Base-by-base conservation (phyloP, 805 yeast genomes). In the Saccharomycopsis microspora region DNA sequence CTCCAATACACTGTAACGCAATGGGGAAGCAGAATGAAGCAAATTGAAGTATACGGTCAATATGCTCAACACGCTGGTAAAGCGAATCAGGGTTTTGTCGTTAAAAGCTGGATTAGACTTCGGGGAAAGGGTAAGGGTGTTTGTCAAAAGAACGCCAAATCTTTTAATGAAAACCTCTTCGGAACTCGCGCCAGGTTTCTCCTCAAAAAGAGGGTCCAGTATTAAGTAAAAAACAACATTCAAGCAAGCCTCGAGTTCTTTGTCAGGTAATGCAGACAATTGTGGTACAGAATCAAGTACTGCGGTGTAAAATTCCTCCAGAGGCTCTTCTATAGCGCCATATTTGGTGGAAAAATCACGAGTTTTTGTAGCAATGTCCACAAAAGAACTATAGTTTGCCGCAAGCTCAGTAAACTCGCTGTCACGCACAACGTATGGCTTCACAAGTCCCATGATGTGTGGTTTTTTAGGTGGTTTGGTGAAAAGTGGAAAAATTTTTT, bases 1-100 rank as follows among this genome's bases (percentile, higher is more conserved):
- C 5, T 39, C 27, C 42, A 52, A 52, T 29, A 49, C 49, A 27
- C 29, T 34, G 4, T n/a, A 32, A 45, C 54, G 45, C 11, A 52
- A 43, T 10, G 28, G n/a, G 9, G 48, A 44, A 8, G n/a, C 28
- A 27, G 41, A 31, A 30, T 45, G 42, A 27, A 52, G 41, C 36
- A 50, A 47, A 32, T 52, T 52, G 50, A 52, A 52, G 41, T 47
- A 49, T 32, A 46, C 43, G 11, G 53, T 42, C 27, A 50, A 47
- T 19, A 47, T 35, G 29, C 53, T 49, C 35, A 52, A 41, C 11
- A 52, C 38, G 30, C 45, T 50, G 19, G 53, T 45, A 39, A 52
- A 52, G 31, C 44, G 49, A 41, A 52, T 44, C 9, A 45, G 30
- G 3, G 32, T 27, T 35, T 41, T 49, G 27, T 52, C 51, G 27